Conservation (phyloP, 2,329 filamentous ascomycete species). For the Ceratocystis smalleyi region DNA sequence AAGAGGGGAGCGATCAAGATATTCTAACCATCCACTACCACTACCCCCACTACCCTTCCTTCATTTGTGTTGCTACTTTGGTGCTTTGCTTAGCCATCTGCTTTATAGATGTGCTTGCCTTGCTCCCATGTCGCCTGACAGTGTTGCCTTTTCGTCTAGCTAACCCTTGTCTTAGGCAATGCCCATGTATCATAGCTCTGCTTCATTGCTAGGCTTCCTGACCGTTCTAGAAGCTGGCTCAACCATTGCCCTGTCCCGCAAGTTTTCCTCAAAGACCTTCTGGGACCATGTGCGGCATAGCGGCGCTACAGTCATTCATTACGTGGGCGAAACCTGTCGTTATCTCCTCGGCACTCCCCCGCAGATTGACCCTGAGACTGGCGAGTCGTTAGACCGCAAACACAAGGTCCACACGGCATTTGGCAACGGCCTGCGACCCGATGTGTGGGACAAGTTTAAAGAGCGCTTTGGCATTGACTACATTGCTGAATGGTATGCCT, state of each 20-base stretch:
- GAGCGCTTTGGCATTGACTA: slow-evolving; percentile 60
- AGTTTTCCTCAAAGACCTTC: slow-evolving; percentile 63
- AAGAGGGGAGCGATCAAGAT: background rate
- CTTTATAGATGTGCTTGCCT: no score
- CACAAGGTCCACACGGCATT: slow-evolving; percentile 62
- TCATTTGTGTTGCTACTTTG: slow-evolving; percentile 4
- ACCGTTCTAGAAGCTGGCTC: slow-evolving; percentile 43
- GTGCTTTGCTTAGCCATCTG: background rate
- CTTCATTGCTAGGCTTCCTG: slow-evolving; percentile 51
- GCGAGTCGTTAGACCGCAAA: slow-evolving; percentile 53
- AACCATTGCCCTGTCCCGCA: slow-evolving; percentile 57
- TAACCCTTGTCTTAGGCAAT: slow-evolving; percentile 42
- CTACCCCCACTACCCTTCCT: background rate
- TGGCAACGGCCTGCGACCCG: slow-evolving; percentile 72
- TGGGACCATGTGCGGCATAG: slow-evolving; percentile 60
- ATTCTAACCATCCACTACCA: background rate
- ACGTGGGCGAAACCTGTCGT: slow-evolving; percentile 75
- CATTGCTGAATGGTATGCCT: slow-evolving; percentile 67
- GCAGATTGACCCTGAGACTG: slow-evolving; percentile 45
- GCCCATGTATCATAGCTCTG: slow-evolving; percentile 79
- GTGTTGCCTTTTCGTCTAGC: background rate
- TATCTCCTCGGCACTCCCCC: slow-evolving; percentile 59
- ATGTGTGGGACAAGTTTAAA: slow-evolving; percentile 75
- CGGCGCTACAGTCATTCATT: slow-evolving; percentile 63
- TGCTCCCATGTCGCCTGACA: background rate